Percentiles rank a stretch among this genome's conserved stretches.
Evolutionary conservation across 2,329 filamentous ascomycete species (phyloP).

Genomic region (Didymellaceae sp.): DNA sequence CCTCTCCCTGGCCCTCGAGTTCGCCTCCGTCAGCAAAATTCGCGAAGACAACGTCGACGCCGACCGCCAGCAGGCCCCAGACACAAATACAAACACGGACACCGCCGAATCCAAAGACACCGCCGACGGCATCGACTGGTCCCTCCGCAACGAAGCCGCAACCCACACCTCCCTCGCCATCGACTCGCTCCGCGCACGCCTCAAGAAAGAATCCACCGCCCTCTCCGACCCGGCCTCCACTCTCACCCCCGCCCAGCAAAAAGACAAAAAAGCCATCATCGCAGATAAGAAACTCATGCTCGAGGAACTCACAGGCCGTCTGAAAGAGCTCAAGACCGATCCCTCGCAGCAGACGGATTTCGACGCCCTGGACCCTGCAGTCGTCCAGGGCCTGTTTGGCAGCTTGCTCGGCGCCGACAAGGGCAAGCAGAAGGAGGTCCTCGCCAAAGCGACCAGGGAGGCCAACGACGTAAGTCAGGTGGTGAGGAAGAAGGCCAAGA

Average conservation of each 20-base stretch:
- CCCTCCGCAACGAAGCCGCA: constrained; percentile 73
- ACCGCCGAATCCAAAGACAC: constrained; percentile 46
- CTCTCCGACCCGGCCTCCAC: constrained; percentile 52
- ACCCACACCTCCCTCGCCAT: constrained; percentile 77
- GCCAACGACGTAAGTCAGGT: constrained; percentile 78
- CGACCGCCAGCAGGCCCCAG: constrained; percentile 49
- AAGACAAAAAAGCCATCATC: constrained; percentile 67
- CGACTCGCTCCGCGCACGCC: constrained; percentile 72
- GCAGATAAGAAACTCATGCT: constrained; percentile 79
- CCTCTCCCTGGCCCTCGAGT: constrained; percentile 91
- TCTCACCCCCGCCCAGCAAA: constrained; percentile 64
- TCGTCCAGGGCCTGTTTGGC: constrained; percentile 68
- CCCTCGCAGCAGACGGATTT: constrained; percentile 51
- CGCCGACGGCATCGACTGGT: constrained; percentile 68
- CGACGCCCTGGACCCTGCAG: constrained; percentile 52
- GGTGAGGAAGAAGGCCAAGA: constrained; percentile 72
- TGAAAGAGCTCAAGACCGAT: constrained; percentile 71
- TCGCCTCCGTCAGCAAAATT: constrained; percentile 77
- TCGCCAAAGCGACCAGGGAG: constrained; percentile 72
- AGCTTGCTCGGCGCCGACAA: constrained; percentile 68
- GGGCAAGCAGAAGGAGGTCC: constrained; percentile 65
- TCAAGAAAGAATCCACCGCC: constrained; percentile 72
- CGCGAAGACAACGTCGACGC: constrained; percentile 56
- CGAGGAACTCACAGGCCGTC: constrained; percentile 70
- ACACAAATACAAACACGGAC: too few relatives aligned